A percentile compares a stretch with the other conserved stretches of the same genome.
Conservation (phyloP, 306 rosid species). For the cucumber (Cucumis sativus) region Cucumber_9930_V3 NC_026656.2:7053001-7053500, state of each 20-base stretch:
- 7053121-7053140: too few species aligned
- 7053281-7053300: not conserved
- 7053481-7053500: not conserved
- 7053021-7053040: too few species aligned
- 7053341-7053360: not conserved
- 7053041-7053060: too few species aligned
- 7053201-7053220: not conserved
- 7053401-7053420: not conserved
- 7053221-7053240: not conserved
- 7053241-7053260: not conserved
- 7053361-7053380: not conserved
- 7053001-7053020: too few species aligned
- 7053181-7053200: not conserved
- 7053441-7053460: not conserved
- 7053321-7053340: not conserved
- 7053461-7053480: not conserved
- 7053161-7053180: too few species aligned
- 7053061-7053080: too few species aligned
- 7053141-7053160: too few species aligned
- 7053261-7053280: not conserved
- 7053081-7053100: too few species aligned
- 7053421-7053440: not conserved
- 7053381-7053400: not conserved
- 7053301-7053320: not conserved
- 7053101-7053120: too few species aligned